Conservation (phyloP, 257 asterid genomes). For the Marsdenia floribunda region DNA sequence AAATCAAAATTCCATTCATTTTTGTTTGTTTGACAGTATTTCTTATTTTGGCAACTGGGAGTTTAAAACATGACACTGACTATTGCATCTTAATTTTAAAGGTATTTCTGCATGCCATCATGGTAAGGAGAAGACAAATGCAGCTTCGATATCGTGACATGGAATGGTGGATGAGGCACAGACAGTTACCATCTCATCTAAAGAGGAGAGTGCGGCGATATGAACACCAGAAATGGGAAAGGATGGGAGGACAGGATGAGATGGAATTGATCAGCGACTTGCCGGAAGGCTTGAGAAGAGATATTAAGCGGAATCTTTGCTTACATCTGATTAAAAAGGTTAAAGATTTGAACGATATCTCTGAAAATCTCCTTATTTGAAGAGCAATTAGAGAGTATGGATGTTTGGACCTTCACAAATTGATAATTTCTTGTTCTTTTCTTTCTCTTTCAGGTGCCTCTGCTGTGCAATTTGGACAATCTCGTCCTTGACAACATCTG, state of each 20-base stretch:
- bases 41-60: neutral
- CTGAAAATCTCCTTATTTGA: too few species aligned
- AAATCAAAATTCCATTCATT: neutral
- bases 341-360: neutral
- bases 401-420: neutral
- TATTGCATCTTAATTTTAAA: neutral
- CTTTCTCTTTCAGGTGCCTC: slow-evolving; percentile 16
- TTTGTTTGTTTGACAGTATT: neutral
- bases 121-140: slow-evolving; percentile 30
- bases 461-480: slow-evolving; percentile 21
- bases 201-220: slow-evolving; percentile 27
- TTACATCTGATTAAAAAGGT: slow-evolving; percentile 30
- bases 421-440: too few species aligned
- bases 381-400: too few species aligned
- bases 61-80: neutral
- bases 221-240: slow-evolving; percentile 29
- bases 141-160: slow-evolving; percentile 26
- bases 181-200: slow-evolving; percentile 23
- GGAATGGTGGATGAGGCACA: slow-evolving; percentile 38
- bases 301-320: slow-evolving; percentile 35
- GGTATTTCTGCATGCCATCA: slow-evolving; percentile 32
- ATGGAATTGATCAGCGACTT: slow-evolving; percentile 25
- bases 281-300: slow-evolving; percentile 38
- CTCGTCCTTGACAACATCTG: slow-evolving; percentile 27
- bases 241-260: slow-evolving; percentile 27